Evolutionary conservation across 805 yeast genomes (phyloP).

Genomic region (Ogataea paraovalis): DNA sequence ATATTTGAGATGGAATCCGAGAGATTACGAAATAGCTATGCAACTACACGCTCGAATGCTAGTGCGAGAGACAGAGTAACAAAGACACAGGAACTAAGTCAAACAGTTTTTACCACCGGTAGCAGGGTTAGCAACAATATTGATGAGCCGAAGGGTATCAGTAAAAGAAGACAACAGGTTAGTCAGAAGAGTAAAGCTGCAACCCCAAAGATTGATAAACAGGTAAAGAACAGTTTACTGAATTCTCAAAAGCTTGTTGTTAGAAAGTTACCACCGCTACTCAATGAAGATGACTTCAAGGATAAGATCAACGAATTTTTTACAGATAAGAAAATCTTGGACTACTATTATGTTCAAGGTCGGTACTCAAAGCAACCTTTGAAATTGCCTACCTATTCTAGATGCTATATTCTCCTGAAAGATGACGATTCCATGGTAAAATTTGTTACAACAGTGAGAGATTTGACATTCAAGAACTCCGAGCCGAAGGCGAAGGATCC

Average conservation of each 20-base stretch:
- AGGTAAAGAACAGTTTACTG: conserved; percentile 8
- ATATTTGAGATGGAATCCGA: no score
- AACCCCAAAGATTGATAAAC: neutral
- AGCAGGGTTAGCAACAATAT: neutral
- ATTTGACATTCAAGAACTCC: conserved; percentile 25
- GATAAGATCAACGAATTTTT: conserved; percentile 14
- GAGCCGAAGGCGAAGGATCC: neutral
- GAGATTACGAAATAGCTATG: no score
- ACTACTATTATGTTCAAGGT: conserved; percentile 40
- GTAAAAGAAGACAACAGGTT: conserved; percentile 1
- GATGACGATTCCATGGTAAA: conserved; percentile 24
- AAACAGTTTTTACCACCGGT: no score
- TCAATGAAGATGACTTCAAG: conserved; percentile 30
- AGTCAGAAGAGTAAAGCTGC: neutral
- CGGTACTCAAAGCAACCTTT: conserved; percentile 35
- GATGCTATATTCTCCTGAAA: conserved; percentile 38
- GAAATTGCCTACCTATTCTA: conserved; percentile 36
- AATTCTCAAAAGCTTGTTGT: conserved; percentile 31
- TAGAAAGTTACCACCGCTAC: conserved; percentile 42
- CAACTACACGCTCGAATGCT: no score
- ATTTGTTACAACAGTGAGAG: conserved; percentile 26
- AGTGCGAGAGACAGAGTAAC: no score
- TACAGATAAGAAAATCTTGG: conserved; percentile 6
- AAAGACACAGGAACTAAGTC: no score
- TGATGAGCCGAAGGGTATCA: neutral